Percentiles rank a stretch among this genome's conserved stretches.
phyloP scores from a whole-genome alignment of 1,284 basidiomycete genomes.

The Irpex sp. region DNA sequence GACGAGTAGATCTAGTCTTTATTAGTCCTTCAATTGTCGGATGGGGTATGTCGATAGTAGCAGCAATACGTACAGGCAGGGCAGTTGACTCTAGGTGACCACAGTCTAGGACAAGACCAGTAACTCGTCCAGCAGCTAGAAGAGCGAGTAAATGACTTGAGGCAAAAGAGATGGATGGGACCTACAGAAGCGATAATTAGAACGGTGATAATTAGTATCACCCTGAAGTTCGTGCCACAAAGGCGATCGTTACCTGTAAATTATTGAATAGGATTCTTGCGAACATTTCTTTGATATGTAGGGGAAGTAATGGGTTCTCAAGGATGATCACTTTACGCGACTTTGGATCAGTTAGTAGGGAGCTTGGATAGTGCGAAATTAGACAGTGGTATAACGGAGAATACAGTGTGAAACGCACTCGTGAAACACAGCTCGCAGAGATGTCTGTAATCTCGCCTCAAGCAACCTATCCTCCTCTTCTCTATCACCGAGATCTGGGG shows the following conservation, averaged over 20 bases:
- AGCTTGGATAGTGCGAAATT: slow-evolving; percentile 44
- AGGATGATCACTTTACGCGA: slow-evolving; percentile 90
- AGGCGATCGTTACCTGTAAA: slow-evolving; percentile 62
- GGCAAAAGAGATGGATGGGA: slow-evolving; percentile 91
- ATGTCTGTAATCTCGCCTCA: slow-evolving; percentile 63
- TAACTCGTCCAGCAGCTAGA: slow-evolving; percentile 83
- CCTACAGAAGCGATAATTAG: slow-evolving; percentile 38
- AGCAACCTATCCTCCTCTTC: slow-evolving; percentile 72
- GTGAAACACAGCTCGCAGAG: slow-evolving; percentile 78
- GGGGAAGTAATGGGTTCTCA: slow-evolving; percentile 85
- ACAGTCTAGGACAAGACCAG: slow-evolving; percentile 89
- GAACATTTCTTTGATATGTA: slow-evolving; percentile 85
- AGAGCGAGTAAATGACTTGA: slow-evolving; percentile 84
- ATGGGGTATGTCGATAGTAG: not conserved
- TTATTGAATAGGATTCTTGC: slow-evolving; percentile 89
- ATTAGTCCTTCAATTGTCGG: not conserved
- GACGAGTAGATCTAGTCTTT: slow-evolving; percentile 79
- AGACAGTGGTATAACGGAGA: too few species aligned
- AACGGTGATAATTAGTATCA: slow-evolving; percentile 1
- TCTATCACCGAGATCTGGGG: slow-evolving; percentile 49
- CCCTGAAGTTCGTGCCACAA: not conserved
- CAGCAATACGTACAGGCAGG: slow-evolving; percentile 65
- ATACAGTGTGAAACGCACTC: too few species aligned
- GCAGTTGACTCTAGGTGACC: slow-evolving; percentile 89
- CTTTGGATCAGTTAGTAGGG: slow-evolving; percentile 90